Percentiles rank a stretch among this genome's conserved stretches.
phyloP scores from a whole-genome alignment of 2,329 filamentous ascomycete genomes.

The Epichloe scottii region DNA sequence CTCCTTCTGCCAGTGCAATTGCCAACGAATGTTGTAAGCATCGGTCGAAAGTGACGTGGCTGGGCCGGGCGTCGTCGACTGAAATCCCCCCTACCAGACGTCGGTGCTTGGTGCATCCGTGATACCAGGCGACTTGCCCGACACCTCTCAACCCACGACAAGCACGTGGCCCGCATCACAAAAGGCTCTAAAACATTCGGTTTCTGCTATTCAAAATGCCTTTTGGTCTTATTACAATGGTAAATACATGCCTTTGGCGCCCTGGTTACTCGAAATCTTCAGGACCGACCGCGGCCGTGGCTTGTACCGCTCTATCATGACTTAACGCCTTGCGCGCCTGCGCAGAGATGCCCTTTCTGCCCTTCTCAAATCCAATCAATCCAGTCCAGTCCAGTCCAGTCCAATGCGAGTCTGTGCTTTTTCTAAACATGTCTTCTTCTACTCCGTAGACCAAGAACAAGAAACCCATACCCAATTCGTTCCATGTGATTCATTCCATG shows the following conservation, averaged over 20 bases:
- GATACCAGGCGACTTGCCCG: background rate
- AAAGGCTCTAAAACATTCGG: background rate
- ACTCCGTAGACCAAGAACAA: too few relatives aligned
- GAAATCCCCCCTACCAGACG: background rate
- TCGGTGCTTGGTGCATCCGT: background rate
- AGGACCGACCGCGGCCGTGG: conserved; percentile 2
- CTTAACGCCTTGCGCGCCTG: conserved; percentile 12
- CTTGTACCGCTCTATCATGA: conserved; percentile 16
- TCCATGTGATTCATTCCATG: too few relatives aligned
- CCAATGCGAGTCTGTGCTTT: conserved; percentile 4
- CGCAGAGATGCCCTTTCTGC: background rate
- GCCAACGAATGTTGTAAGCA: background rate
- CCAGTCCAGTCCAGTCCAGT: background rate
- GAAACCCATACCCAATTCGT: too few relatives aligned
- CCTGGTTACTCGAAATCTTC: background rate
- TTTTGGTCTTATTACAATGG: conserved; percentile 2
- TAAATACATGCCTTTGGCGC: conserved; percentile 4
- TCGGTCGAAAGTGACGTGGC: conserved; percentile 4
- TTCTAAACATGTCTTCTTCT: background rate
- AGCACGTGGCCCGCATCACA: too few relatives aligned
- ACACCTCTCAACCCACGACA: too few relatives aligned
- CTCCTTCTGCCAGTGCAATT: background rate
- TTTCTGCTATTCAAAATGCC: background rate
- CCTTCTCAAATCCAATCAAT: background rate
- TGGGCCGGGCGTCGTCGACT: background rate